These are phyloP conservation scores for Chalciporus chontae DNA, from an alignment of 768 basidiomycete genomes.

Conservation along the genomic window DNA sequence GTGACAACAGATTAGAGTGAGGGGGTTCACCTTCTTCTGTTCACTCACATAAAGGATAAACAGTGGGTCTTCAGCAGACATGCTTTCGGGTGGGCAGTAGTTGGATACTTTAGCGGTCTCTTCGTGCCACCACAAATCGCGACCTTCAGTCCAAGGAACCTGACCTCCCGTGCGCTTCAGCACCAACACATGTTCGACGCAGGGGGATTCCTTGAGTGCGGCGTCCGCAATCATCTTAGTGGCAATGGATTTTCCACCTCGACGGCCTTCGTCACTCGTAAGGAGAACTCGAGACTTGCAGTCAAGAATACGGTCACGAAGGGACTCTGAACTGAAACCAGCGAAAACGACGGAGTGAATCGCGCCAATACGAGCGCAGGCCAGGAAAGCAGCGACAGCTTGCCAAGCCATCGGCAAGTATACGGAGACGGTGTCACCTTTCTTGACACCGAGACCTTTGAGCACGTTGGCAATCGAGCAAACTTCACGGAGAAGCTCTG, in stretches of 20 bases:
- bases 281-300: conserved; percentile 89
- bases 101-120: conserved; percentile 78
- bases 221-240: conserved; percentile 93
- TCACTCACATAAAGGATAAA: conserved; percentile 94
- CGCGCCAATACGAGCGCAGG: conserved; percentile 95
- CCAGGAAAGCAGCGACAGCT: conserved; percentile 93
- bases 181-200: conserved; percentile 89
- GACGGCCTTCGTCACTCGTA: conserved; percentile 90
- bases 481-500: conserved; percentile 86
- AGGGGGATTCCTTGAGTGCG: conserved; percentile 79
- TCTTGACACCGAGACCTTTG: conserved; percentile 84
- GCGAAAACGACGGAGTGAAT: conserved; percentile 98
- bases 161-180: conserved; percentile 81
- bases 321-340: conserved; percentile 91
- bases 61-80: conserved; percentile 92
- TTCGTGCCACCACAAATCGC: conserved; percentile 98
- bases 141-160: conserved; percentile 75
- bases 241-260: conserved; percentile 93
- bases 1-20: conserved; percentile 6
- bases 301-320: conserved; percentile 89
- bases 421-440: conserved; percentile 91
- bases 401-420: conserved; percentile 97
- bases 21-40: background rate
- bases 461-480: conserved; percentile 89
- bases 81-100: conserved; percentile 85